Percentiles rank a stretch among this genome's conserved stretches.
Conservation (phyloP, 2,329 filamentous ascomycete genomes). For the Pseudogymnoascus sp. region DNA sequence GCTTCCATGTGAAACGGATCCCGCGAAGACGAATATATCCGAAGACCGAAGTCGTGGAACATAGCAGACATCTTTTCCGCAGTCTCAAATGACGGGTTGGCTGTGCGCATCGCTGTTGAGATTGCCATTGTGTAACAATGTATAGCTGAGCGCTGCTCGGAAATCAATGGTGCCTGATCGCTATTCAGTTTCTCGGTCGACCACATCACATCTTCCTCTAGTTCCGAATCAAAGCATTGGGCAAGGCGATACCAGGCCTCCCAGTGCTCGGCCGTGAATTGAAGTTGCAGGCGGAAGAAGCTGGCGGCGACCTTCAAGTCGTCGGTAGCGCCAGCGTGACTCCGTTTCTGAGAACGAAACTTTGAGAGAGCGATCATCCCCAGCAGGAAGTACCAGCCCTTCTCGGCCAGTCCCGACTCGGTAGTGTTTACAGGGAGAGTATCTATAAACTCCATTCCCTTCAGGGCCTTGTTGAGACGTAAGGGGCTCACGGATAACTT, state of each 20-base stretch:
- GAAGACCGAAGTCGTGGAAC: slow-evolving; percentile 60
- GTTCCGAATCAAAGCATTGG: slow-evolving; percentile 33
- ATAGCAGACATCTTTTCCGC: slow-evolving; percentile 54
- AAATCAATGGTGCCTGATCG: slow-evolving; percentile 29
- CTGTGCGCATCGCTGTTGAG: slow-evolving; percentile 50
- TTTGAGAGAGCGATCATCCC: slow-evolving; percentile 84
- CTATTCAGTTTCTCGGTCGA: slow-evolving; percentile 36
- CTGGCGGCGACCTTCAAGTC: slow-evolving; percentile 31
- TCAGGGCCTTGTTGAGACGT: slow-evolving; percentile 71
- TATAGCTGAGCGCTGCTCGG: slow-evolving; percentile 30
- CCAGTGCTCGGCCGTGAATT: slow-evolving; percentile 32
- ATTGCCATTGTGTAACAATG: slow-evolving; percentile 56
- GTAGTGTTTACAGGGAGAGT: slow-evolving; percentile 60
- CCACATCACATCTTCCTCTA: slow-evolving; percentile 36
- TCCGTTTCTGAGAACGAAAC: slow-evolving; percentile 44
- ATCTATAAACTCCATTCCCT: slow-evolving; percentile 68
- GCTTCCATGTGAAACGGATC: slow-evolving; percentile 62
- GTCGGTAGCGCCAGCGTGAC: slow-evolving; percentile 30
- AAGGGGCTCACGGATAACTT: slow-evolving; percentile 78
- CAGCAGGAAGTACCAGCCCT: slow-evolving; percentile 87
- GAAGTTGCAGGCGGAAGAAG: slow-evolving; percentile 33
- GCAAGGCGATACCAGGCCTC: slow-evolving; percentile 36
- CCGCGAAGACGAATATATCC: slow-evolving; percentile 61
- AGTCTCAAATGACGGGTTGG: slow-evolving; percentile 46
- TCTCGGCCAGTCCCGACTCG: slow-evolving; percentile 66